Base-by-base conservation (phyloP, 768 basidiomycete species). In the Xanthoconium stramineum region DNA sequence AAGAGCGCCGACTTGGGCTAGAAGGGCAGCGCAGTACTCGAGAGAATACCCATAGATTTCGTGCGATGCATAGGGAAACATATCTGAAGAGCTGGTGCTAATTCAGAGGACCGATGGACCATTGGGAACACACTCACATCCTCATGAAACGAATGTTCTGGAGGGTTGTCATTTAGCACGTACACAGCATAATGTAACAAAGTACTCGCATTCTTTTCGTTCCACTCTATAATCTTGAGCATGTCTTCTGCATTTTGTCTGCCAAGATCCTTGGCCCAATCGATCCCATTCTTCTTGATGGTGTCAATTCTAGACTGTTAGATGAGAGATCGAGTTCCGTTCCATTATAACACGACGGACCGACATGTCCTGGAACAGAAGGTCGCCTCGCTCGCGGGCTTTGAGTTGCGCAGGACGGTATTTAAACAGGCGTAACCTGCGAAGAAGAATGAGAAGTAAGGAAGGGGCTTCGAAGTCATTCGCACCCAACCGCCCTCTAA, bases 61-160 rank as follows among this genome's bases (percentile, higher is more conserved):
- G 61, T 98, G 95, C 1, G 89, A 89, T 0, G 94, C 93, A 63
- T 88, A 97, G 1, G 94, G 94, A 71, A 97, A 96, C 83, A 97
- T 86, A 60, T 94, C 91, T 9, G 91, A 93, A 0, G 92, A 94
- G 6, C 71, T 71, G 43, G 4, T 28, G n/a, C 24, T 36, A 29
- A 43, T 33, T 58, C 47, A 60, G 46, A 28, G 12, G 20, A 37
- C 12, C 3, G 19, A 43, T 15, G 29, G 6, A 2, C 2, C 10
- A 35, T 47, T 2, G 6, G 13, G 3, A 5, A n/a, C 32, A 40
- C 50, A 45, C 70, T 20, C 43, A 71, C 60, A 96, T 68, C 44
- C 94, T 83, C 74, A 95, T 83, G 72, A 94, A 96, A n/a, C 81
- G 82, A 52, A 96, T 94, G 46, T 84, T 78, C 81, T 83, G 57